Evolutionary conservation across 768 basidiomycete genomes (phyloP).

Genomic region (Pleurotus tuoliensis): DNA sequence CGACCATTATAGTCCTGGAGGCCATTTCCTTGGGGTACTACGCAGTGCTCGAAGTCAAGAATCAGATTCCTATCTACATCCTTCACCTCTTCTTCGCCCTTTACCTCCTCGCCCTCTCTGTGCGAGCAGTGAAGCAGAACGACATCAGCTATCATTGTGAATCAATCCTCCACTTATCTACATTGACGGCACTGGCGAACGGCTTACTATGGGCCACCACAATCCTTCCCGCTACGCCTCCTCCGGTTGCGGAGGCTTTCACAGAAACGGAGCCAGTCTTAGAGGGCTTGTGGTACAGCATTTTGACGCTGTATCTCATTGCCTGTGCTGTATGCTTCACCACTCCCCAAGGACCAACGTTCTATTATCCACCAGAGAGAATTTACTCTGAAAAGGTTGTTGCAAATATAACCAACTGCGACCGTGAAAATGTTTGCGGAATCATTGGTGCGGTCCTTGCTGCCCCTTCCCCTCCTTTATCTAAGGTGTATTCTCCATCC

Average conservation of each 20-base stretch:
- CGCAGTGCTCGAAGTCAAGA: conserved; percentile 24
- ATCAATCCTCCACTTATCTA: conserved; percentile 58
- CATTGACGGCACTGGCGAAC: conserved; percentile 47
- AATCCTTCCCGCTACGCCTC: conserved; percentile 50
- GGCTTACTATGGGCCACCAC: conserved; percentile 41
- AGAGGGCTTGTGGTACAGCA: conserved; percentile 47
- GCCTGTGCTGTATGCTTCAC: conserved; percentile 37
- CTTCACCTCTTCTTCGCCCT: conserved; percentile 53
- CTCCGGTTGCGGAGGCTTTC: conserved; percentile 26
- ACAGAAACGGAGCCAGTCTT: conserved; percentile 17
- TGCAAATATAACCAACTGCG: conserved; percentile 52
- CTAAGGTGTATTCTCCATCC: not conserved
- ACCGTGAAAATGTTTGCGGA: conserved; percentile 74
- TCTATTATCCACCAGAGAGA: conserved; percentile 68
- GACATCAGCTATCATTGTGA: conserved; percentile 38
- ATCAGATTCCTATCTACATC: conserved; percentile 31
- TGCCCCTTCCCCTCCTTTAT: not conserved
- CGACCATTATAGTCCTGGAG: conserved; percentile 44
- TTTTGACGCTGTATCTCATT: conserved; percentile 45
- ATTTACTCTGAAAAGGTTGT: conserved; percentile 76
- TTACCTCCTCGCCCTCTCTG: conserved; percentile 53
- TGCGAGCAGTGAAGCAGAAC: conserved; percentile 47
- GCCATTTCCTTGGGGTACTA: conserved; percentile 56
- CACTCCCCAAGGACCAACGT: conserved; percentile 70
- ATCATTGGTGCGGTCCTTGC: conserved; percentile 35